phyloP scores from a whole-genome alignment of 495 filamentous ascomycete genomes.

The Talaromyces thailandensis region DNA sequence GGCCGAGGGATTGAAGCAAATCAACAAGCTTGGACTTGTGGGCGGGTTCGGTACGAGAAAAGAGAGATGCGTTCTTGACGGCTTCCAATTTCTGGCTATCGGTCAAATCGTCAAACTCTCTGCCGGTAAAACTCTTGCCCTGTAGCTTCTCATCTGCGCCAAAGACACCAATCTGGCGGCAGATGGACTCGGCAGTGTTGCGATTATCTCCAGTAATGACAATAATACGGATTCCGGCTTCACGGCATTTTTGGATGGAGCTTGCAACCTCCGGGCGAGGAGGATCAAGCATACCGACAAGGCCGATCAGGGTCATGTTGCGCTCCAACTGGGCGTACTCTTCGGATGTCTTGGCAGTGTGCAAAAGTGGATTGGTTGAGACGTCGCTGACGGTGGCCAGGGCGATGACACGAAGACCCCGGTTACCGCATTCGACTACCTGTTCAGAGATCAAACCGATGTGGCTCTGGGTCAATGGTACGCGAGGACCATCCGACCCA shows the following conservation, averaged over 20 bases:
- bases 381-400: conserved; percentile 73
- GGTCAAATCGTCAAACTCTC: conserved; percentile 84
- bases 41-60: conserved; percentile 91
- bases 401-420: conserved; percentile 90
- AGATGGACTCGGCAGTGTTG: conserved; percentile 95
- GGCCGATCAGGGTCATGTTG: conserved; percentile 85
- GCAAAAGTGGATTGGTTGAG: conserved; percentile 56
- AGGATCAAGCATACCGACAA: conserved; percentile 95
- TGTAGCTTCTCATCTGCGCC: conserved; percentile 68
- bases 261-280: conserved; percentile 87
- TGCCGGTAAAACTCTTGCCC: conserved; percentile 91
- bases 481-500: conserved; percentile 65
- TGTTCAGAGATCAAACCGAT: conserved; percentile 60
- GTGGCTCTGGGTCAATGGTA: conserved; percentile 59
- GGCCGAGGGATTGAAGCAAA: conserved; percentile 82
- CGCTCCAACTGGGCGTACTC: conserved; percentile 86
- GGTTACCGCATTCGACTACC: conserved; percentile 82
- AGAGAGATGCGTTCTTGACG: conserved; percentile 78
- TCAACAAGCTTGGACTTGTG: conserved; percentile 97
- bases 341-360: conserved; percentile 66
- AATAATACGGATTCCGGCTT: conserved; percentile 91
- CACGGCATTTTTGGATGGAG: conserved; percentile 80
- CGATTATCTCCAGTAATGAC: conserved; percentile 98
- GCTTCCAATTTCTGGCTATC: conserved; percentile 71
- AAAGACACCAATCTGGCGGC: conserved; percentile 94